Conservation (phyloP, 1,139 yeast genomes). For the Hanseniaspora gamundiae region DNA sequence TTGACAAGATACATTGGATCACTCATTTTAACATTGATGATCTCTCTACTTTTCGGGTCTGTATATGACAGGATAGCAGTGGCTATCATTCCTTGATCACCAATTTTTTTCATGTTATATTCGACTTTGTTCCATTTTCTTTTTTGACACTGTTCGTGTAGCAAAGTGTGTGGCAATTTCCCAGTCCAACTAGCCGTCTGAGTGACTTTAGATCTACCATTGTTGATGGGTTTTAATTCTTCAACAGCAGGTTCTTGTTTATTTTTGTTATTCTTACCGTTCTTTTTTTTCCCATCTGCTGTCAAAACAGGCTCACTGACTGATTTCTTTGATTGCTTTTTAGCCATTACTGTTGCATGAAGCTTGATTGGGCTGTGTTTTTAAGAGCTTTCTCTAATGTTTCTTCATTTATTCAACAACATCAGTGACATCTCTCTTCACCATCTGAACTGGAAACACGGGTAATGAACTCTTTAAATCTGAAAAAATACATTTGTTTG, state of each 20-base stretch:
- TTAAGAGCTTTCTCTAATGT: too few species aligned
- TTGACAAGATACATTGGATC: slow-evolving; percentile 40
- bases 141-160: slow-evolving; percentile 82
- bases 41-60: slow-evolving; percentile 70
- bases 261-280: slow-evolving; percentile 11
- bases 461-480: too few species aligned
- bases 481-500: too few species aligned
- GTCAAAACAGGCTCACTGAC: slow-evolving; percentile 6
- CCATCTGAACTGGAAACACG: too few species aligned
- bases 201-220: slow-evolving; percentile 36
- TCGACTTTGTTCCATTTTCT: slow-evolving; percentile 82
- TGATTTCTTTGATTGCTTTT: slow-evolving; percentile 2
- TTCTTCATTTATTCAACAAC: too few species aligned
- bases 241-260: slow-evolving; percentile 11
- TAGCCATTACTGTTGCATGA: background rate
- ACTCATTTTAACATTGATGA: slow-evolving; percentile 43
- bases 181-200: slow-evolving; percentile 80
- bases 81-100: slow-evolving; percentile 47
- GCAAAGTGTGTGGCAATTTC: slow-evolving; percentile 73
- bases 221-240: slow-evolving; percentile 11
- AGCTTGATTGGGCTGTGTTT: too few species aligned
- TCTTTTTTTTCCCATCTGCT: slow-evolving; percentile 15
- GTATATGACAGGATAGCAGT: slow-evolving; percentile 53
- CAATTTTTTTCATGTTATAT: slow-evolving; percentile 48
- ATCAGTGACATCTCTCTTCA: too few species aligned